Percentiles rank a stretch among this genome's conserved stretches.
These are phyloP conservation scores for Balakata baccata DNA, from an alignment of 345 rosid species.

Conservation along the genomic window DNA sequence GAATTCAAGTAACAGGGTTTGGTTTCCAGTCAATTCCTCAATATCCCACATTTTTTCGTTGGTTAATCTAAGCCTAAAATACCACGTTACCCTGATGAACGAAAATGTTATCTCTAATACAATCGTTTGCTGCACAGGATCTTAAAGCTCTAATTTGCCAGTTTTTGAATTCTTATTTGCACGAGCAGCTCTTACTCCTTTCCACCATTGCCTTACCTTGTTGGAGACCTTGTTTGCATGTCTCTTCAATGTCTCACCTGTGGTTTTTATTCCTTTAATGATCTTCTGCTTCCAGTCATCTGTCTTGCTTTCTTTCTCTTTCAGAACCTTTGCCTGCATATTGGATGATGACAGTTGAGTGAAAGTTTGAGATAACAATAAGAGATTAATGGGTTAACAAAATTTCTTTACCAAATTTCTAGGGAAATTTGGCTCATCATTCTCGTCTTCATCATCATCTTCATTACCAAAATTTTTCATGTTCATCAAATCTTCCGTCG, in stretches of 20 bases:
- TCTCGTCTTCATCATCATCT: conserved; percentile 66
- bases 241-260: conserved; percentile 45
- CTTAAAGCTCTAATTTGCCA: conserved; percentile 63
- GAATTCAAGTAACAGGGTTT: no score
- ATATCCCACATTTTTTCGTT: background rate
- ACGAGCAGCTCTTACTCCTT: conserved; percentile 38
- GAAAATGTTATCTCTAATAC: conserved; percentile 5
- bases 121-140: background rate
- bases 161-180: conserved; percentile 50
- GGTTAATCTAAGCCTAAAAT: background rate
- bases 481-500: conserved; percentile 81
- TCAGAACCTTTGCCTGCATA: conserved; percentile 58
- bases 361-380: background rate
- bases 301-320: conserved; percentile 42
- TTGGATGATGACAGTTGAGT: background rate
- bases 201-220: conserved; percentile 65
- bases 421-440: conserved; percentile 52
- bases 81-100: no score
- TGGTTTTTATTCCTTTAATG: conserved; percentile 43
- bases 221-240: conserved; percentile 57
- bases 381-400: background rate
- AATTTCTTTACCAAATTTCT: conserved; percentile 61
- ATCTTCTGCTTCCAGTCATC: conserved; percentile 60
- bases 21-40: background rate
- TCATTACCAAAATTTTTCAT: conserved; percentile 53